Evolutionary conservation across 495 filamentous ascomycete species (phyloP).

Genomic region (Apiosordaria backusii): DNA sequence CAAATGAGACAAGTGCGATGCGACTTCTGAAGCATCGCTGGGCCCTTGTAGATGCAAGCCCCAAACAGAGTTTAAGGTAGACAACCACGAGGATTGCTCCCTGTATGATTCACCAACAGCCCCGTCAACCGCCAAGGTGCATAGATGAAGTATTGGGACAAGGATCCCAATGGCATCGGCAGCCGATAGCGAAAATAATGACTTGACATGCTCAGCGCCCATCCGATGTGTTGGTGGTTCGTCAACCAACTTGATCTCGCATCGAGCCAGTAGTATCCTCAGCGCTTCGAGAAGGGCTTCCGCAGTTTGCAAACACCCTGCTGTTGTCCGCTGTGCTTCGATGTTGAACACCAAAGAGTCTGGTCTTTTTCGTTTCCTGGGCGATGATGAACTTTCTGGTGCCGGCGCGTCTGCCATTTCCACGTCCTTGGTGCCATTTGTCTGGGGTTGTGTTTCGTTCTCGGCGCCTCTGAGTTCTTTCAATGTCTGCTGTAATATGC

Average conservation of each 20-base stretch:
- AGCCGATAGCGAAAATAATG: constrained; percentile 43
- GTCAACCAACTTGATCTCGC: constrained; percentile 18
- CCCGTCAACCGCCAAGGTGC: constrained; percentile 30
- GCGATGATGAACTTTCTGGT: constrained; percentile 11
- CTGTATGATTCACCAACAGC: constrained; percentile 14
- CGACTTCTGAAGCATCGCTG: constrained; percentile 40
- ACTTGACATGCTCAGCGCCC: constrained; percentile 47
- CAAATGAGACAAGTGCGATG: constrained; percentile 34
- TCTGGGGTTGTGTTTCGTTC: neutral
- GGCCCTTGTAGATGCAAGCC: constrained; percentile 40
- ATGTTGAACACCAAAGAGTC: constrained; percentile 28
- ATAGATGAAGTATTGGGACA: constrained; percentile 37
- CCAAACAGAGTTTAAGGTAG: constrained; percentile 39
- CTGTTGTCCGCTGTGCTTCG: constrained; percentile 28
- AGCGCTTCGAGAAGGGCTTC: constrained; percentile 40
- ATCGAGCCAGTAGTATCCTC: constrained; percentile 32
- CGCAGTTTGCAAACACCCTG: constrained; percentile 37
- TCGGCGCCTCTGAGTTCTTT: constrained; percentile 39
- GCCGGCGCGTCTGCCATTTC: constrained; percentile 30
- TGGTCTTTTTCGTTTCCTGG: constrained; percentile 39
- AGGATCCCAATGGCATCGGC: constrained; percentile 38
- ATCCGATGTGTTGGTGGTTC: constrained; percentile 31
- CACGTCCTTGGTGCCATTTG: constrained; percentile 20
- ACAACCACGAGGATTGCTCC: constrained; percentile 40
- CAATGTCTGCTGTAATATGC: constrained; percentile 40